A percentile compares a stretch with the other conserved stretches of the same genome.
Evolutionary conservation across 2,329 filamentous ascomycete genomes (phyloP).

Genomic region (Coniochaeta sp.): DNA sequence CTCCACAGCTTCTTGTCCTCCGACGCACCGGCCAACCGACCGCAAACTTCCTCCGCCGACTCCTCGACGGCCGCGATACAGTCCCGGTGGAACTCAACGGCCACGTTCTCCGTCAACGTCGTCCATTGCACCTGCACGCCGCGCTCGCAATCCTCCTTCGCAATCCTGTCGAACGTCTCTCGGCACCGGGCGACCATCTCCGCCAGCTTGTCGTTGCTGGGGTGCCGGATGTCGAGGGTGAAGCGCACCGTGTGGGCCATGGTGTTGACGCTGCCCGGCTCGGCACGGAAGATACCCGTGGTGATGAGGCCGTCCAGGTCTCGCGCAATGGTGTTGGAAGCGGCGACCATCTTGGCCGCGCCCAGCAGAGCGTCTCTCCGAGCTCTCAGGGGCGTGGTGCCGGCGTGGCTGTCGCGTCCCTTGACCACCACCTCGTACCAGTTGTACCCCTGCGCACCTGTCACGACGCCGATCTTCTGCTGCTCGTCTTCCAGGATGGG

Average conservation of each 20-base stretch:
- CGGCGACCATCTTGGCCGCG: slow-evolving; percentile 24
- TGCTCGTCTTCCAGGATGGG: slow-evolving; percentile 60
- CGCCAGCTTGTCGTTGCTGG: slow-evolving; percentile 44
- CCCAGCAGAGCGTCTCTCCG: slow-evolving; percentile 22
- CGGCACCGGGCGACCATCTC: slow-evolving; percentile 45
- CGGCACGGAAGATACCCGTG: slow-evolving; percentile 17
- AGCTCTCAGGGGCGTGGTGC: slow-evolving; percentile 52
- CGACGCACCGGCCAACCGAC: slow-evolving; percentile 38
- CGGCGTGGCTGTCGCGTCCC: slow-evolving; percentile 65
- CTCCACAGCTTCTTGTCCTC: slow-evolving; percentile 14
- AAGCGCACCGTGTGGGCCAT: slow-evolving; percentile 59
- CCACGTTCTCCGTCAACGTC: slow-evolving; percentile 54
- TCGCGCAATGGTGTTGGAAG: slow-evolving; percentile 16
- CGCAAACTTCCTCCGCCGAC: slow-evolving; percentile 43
- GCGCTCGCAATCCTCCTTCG: slow-evolving; percentile 40
- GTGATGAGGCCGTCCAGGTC: slow-evolving; percentile 17
- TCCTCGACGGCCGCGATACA: slow-evolving; percentile 59
- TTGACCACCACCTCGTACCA: slow-evolving; percentile 63
- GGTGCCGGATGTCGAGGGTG: slow-evolving; percentile 57
- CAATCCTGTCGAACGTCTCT: slow-evolving; percentile 51
- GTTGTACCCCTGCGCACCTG: slow-evolving; percentile 66
- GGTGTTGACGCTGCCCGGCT: slow-evolving; percentile 57
- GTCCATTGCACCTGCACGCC: slow-evolving; percentile 44
- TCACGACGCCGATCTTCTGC: slow-evolving; percentile 61
- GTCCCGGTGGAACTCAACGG: slow-evolving; percentile 57